Evolutionary conservation across 768 basidiomycete genomes (phyloP), one percentile per base, ranked within the genome.

Genomic region (Kwoniella mangroviensis): DNA sequence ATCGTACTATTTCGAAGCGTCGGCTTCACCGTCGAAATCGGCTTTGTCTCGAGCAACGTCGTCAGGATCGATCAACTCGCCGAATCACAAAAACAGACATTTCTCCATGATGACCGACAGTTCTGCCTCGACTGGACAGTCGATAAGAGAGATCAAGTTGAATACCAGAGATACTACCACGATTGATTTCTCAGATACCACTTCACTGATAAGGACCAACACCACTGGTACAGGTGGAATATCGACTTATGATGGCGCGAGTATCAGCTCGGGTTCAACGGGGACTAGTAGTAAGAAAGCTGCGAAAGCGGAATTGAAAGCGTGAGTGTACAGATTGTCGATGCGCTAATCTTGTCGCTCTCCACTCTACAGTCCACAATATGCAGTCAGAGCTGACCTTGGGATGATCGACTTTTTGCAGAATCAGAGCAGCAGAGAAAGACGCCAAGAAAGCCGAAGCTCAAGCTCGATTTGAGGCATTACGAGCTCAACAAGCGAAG

Each of bases 181-280:
- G 43, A 57, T 68, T 22, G 51, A 55, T 15, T 40, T 34, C n/a
- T 62, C 45, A 52, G 60, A 61, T 45, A 57, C 63, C 26, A 64
- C 55, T 6, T 26, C 22, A 10, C 22, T 60, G 58, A 42, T 60
- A n/a, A 41, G 58, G 41, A 54, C 34, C 34, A 55, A 61, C 45
- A 68, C 54, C 58, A 62, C 24, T 12, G 24, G 34, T n/a, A 65
- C 49, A 51, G 57, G 43, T 21, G 59, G 52, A 42, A 57, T 13
- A n/a, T 49, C 41, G 5, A 55, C 53, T 52, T 69, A 54, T 41
- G 73, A 72, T 59, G 43, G 55, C 2, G 66, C 65, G 54, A 74
- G 73, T 69, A 69, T 74, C 43, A 65, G 68, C n/a, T 74, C 73
- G 21, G 76, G 72, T n/a, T 73, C 71, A 11, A 77, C 73, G 4